Evolutionary conservation across 163 green algal genomes (phyloP), one percentile per base, ranked within the genome.

Genomic region (Volvox carteri): DNA sequence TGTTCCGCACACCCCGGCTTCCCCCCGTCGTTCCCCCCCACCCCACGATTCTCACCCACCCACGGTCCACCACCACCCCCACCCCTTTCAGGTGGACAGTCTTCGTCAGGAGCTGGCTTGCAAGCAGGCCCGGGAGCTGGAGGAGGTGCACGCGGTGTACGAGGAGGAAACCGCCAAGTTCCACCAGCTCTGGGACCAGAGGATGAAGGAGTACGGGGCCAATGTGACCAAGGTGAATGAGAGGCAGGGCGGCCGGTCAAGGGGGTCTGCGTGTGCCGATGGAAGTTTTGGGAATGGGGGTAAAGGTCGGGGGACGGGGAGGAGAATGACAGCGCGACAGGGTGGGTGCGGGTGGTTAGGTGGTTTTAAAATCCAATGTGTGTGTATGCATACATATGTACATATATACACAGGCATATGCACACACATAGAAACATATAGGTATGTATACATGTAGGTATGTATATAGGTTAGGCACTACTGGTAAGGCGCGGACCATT

Each of bases 151-250:
- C 35, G 65, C n/a, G 46, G 86, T 93, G 80, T 93, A 90, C 73
- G 90, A 91, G 44, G 90, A 93, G 65, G 90, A 93, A 86, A 81
- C 85, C 1, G 60, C 37, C 44, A 93, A 93, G 79, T 93, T 93
- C 62, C 68, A 88, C 62, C 30, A 41, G 23, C 62, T 91, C 0
- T 93, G 90, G 90, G 85, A 89, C 16, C 19, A 37, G 6, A 48
- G 87, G 5, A 91, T 89, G 50, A 65, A 41, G 33, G 79, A 91
- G 11, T 88, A 86, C 42, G 72, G 67, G 23, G 46, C 30, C 0
- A 91, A 80, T 52, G 44, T 91, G 50, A 56, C 33, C 21, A 70
- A 80, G 81, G 81, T 87, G 62, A n/a, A n/a, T n/a, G n/a, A n/a
- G 8, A 60, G n/a, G 25, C 41, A 33, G 77, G 7, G n/a, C n/a